Percentiles rank a stretch among this genome's conserved stretches.
phyloP scores from a whole-genome alignment of 495 filamentous ascomycete genomes.

The Trichoderma asperelloides region DNA sequence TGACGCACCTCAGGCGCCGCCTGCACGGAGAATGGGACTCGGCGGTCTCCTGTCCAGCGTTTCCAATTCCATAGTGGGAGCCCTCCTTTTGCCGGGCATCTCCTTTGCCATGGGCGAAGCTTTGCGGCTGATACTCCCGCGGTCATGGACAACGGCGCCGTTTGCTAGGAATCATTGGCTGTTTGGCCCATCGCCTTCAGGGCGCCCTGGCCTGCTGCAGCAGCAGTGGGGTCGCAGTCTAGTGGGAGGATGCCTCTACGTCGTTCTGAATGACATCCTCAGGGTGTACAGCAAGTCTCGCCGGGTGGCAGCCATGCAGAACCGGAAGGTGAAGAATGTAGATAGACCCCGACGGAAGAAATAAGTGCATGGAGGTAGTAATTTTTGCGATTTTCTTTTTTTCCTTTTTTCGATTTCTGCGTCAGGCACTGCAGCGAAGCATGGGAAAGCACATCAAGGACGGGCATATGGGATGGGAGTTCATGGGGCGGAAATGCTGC shows the following conservation, averaged over 20 bases:
- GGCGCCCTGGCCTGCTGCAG: constrained; percentile 52
- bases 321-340: constrained; percentile 56
- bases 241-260: constrained; percentile 69
- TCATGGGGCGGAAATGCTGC: neutral
- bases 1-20: constrained; percentile 16
- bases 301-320: constrained; percentile 56
- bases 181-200: neutral
- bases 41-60: constrained; percentile 11
- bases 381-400: neutral
- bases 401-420: neutral
- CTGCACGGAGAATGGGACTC: neutral
- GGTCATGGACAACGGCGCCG: constrained; percentile 49
- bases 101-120: constrained; percentile 55
- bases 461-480: neutral
- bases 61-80: constrained; percentile 29
- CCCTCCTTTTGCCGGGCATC: constrained; percentile 33
- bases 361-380: neutral
- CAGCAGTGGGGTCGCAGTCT: constrained; percentile 70
- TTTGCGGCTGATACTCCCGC: constrained; percentile 52
- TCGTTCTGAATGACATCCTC: constrained; percentile 67
- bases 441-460: neutral
- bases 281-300: constrained; percentile 67
- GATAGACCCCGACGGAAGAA: constrained; percentile 16
- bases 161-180: neutral
- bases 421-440: neutral